Conservation (phyloP, 345 rosid genomes). For the Salix koriyanagi region DNA sequence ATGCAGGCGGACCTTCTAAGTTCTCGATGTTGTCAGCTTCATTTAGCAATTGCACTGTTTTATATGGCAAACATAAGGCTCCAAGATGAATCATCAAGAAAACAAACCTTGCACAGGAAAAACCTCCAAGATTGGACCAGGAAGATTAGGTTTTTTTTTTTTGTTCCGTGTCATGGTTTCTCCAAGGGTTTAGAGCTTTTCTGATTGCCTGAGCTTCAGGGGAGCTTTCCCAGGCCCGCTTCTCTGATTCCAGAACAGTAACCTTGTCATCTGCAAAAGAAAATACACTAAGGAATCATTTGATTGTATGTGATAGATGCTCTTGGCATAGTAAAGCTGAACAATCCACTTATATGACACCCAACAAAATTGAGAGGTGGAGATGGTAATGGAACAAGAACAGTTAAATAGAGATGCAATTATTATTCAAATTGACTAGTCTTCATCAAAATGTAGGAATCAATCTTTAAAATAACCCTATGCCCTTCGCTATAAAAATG, state of each 20-base stretch:
- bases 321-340: not conserved
- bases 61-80: not conserved
- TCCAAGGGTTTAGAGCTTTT: slow-evolving; percentile 91
- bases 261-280: slow-evolving; percentile 70
- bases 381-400: not conserved
- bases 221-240: slow-evolving; percentile 68
- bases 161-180: slow-evolving; percentile 46
- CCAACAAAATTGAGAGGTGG: slow-evolving; percentile 3
- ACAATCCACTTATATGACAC: not conserved
- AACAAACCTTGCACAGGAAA: not conserved
- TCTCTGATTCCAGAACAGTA: slow-evolving; percentile 76
- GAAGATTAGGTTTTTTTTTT: slow-evolving; percentile 20
- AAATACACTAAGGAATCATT: not conserved
- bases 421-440: not conserved
- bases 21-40: not conserved
- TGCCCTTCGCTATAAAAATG: not conserved
- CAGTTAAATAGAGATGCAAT: not conserved
- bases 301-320: not conserved
- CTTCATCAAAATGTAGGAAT: not conserved
- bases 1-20: not conserved
- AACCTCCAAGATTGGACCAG: not conserved
- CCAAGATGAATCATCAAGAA: not conserved
- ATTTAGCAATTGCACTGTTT: not conserved
- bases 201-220: slow-evolving; percentile 69
- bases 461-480: too few species aligned